These are phyloP conservation scores for Tolypocladium sp. DNA, from an alignment of 2,329 filamentous ascomycete species.

Conservation along the genomic window DNA sequence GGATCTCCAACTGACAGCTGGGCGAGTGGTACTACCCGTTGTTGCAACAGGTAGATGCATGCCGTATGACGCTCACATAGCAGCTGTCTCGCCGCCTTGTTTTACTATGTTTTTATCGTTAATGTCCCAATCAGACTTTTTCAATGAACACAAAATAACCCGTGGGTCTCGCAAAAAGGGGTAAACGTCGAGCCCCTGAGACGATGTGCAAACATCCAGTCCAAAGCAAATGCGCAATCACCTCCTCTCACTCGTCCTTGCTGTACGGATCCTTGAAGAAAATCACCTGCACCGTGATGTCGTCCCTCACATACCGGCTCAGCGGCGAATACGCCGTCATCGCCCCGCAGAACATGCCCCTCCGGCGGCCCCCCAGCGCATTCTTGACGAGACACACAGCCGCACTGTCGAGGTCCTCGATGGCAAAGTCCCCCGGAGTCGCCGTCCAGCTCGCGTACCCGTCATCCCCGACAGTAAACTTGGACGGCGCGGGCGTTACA, in stretches of 20 bases:
- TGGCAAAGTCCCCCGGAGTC: conserved; percentile 51
- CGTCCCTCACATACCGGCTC: conserved; percentile 57
- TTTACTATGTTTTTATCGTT: too few relatives aligned
- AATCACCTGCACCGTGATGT: conserved; percentile 77
- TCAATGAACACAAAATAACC: too few relatives aligned
- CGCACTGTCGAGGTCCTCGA: conserved; percentile 66
- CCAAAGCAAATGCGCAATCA: not conserved
- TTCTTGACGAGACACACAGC: conserved; percentile 77
- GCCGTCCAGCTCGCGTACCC: conserved; percentile 14
- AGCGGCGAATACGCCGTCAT: conserved; percentile 64
- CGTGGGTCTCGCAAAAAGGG: too few relatives aligned
- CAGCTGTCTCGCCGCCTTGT: too few relatives aligned
- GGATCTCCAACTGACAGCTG: too few relatives aligned
- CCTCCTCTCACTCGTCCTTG: not conserved
- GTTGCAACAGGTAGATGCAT: too few relatives aligned
- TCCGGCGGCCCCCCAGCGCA: conserved; percentile 66
- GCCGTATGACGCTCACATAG: too few relatives aligned
- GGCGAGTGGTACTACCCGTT: too few relatives aligned
- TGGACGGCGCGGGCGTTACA: conserved; percentile 8
- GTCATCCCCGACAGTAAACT: conserved; percentile 7
- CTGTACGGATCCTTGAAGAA: conserved; percentile 35
- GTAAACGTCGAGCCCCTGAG: too few relatives aligned
- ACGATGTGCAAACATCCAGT: too few relatives aligned
- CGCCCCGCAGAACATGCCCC: conserved; percentile 63
- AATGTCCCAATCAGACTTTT: too few relatives aligned